A percentile compares a stretch with the other conserved stretches of the same genome.
These are phyloP conservation scores for Penicillium nordicum DNA, from an alignment of 2,329 filamentous ascomycete species.

Conservation along the genomic window DNA sequence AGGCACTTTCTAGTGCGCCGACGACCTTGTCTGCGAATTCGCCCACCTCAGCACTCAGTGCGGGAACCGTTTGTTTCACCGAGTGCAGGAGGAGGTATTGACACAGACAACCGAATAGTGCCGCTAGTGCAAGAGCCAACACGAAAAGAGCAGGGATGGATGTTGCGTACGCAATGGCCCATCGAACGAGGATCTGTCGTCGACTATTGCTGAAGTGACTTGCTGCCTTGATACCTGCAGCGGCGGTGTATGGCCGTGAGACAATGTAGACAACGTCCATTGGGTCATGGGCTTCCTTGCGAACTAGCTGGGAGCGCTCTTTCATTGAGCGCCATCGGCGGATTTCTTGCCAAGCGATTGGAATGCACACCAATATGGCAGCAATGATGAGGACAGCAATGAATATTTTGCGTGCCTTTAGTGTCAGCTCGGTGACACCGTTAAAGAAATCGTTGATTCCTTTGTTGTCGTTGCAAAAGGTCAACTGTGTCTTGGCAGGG, in stretches of 20 bases:
- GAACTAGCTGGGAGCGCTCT: slow-evolving; percentile 64
- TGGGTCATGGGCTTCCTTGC: slow-evolving; percentile 65
- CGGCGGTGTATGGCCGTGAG: slow-evolving; percentile 73
- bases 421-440: slow-evolving; percentile 63
- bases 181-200: slow-evolving; percentile 70
- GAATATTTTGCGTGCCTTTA: slow-evolving; percentile 68
- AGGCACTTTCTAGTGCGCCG: slow-evolving; percentile 66
- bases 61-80: slow-evolving; percentile 73
- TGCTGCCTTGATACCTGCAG: slow-evolving; percentile 67
- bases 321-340: slow-evolving; percentile 71
- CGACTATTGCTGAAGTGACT: slow-evolving; percentile 60
- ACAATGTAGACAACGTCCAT: slow-evolving; percentile 88
- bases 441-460: slow-evolving; percentile 81
- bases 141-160: slow-evolving; percentile 82
- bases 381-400: slow-evolving; percentile 69
- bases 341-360: slow-evolving; percentile 79
- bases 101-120: slow-evolving; percentile 76
- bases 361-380: slow-evolving; percentile 69
- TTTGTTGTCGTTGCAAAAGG: slow-evolving; percentile 84
- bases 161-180: slow-evolving; percentile 84
- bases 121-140: slow-evolving; percentile 75
- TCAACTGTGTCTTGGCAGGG: slow-evolving; percentile 74
- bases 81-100: slow-evolving; percentile 73
- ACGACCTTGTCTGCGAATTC: slow-evolving; percentile 78
- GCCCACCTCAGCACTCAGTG: slow-evolving; percentile 69